Evolutionary conservation across 768 basidiomycete genomes (phyloP).

Genomic region (Mycena albidolilacea): DNA sequence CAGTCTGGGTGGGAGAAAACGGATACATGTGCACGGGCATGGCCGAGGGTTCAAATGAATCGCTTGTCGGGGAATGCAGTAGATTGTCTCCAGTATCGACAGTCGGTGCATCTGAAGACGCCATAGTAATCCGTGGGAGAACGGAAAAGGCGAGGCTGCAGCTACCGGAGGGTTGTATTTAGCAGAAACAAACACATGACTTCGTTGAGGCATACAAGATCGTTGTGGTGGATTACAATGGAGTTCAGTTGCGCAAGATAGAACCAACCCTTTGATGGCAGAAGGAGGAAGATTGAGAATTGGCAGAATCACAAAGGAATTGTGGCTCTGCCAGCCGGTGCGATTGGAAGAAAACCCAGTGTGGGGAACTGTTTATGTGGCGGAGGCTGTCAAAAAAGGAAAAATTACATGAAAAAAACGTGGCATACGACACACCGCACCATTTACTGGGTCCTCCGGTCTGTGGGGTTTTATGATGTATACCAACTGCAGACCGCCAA

Average conservation of each 20-base stretch:
- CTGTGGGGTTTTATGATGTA: too few species aligned
- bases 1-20: slow-evolving; percentile 57
- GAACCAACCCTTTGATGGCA: too few species aligned
- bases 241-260: not conserved
- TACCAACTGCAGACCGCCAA: too few species aligned
- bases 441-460: too few species aligned
- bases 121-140: slow-evolving; percentile 42
- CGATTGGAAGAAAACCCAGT: too few species aligned
- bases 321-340: not conserved
- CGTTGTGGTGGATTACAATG: not conserved
- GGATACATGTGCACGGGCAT: slow-evolving; percentile 82
- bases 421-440: not conserved
- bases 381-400: not conserved
- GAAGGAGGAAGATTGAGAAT: too few species aligned
- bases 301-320: not conserved
- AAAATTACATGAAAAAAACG: not conserved
- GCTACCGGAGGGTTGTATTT: slow-evolving; percentile 19
- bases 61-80: slow-evolving; percentile 51
- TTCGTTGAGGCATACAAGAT: slow-evolving; percentile 12
- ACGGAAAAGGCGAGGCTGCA: slow-evolving; percentile 22
- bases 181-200: slow-evolving; percentile 28
- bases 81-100: slow-evolving; percentile 49
- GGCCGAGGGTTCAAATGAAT: slow-evolving; percentile 56
- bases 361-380: not conserved
- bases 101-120: slow-evolving; percentile 50